These are phyloP conservation scores for Patellifolia procumbens DNA, from an alignment of 179 eudicot genomes.

Conservation along the genomic window DNA sequence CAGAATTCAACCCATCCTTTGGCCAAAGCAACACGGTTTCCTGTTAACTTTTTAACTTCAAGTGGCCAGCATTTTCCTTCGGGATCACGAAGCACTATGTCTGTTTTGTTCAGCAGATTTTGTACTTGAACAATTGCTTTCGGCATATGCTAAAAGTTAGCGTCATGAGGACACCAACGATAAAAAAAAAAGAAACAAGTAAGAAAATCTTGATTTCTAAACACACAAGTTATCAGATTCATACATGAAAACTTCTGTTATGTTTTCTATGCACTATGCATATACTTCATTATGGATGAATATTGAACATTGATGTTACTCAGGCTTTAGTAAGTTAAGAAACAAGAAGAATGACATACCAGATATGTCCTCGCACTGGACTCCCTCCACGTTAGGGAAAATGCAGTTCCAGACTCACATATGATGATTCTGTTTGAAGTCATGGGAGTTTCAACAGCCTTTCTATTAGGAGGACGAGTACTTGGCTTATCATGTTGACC, in stretches of 20 bases:
- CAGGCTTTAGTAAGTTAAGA: not conserved
- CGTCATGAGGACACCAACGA: no score
- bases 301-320: not conserved
- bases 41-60: slow-evolving; percentile 15
- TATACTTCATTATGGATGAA: not conserved
- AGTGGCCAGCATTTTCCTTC: slow-evolving; percentile 39
- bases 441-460: slow-evolving; percentile 13
- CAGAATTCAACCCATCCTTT: slow-evolving; percentile 37
- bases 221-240: no score
- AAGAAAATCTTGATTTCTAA: no score
- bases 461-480: not conserved
- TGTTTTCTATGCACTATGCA: not conserved
- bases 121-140: slow-evolving; percentile 18
- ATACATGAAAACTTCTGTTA: not conserved
- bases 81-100: slow-evolving; percentile 30
- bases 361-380: slow-evolving; percentile 21
- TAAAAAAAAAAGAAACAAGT: no score
- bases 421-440: not conserved
- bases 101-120: slow-evolving; percentile 23
- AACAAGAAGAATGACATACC: slow-evolving; percentile 21
- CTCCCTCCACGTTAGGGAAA: slow-evolving; percentile 25
- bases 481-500: slow-evolving; percentile 26
- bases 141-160: slow-evolving; percentile 30
- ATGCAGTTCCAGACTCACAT: slow-evolving; percentile 12
- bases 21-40: slow-evolving; percentile 21